These are phyloP conservation scores for Peribolospora baueri DNA, from an alignment of 768 basidiomycete species.

Conservation along the genomic window DNA sequence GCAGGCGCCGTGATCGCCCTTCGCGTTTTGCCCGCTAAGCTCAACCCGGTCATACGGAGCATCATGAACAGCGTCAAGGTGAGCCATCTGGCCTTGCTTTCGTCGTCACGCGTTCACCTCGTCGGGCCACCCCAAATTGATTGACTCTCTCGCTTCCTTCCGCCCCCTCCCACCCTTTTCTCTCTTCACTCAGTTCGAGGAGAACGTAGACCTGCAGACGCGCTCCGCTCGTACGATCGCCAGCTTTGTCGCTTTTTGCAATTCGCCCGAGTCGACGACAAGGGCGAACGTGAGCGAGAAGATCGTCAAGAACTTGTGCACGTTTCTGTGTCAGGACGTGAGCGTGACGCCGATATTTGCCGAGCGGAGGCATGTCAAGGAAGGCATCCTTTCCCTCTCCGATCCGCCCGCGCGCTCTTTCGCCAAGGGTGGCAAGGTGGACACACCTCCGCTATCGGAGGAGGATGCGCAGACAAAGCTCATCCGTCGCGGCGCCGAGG, in stretches of 20 bases:
- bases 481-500: slow-evolving; percentile 58
- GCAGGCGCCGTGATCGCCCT: slow-evolving; percentile 79
- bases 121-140: no score
- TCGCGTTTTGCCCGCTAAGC: slow-evolving; percentile 62
- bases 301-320: slow-evolving; percentile 89
- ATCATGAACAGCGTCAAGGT: slow-evolving; percentile 97
- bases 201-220: slow-evolving; percentile 61
- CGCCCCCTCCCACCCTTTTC: background rate
- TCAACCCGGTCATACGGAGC: slow-evolving; percentile 85
- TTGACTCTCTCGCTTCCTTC: background rate
- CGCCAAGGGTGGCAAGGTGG: slow-evolving; percentile 17
- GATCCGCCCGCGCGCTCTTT: slow-evolving; percentile 5
- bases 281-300: slow-evolving; percentile 75
- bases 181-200: slow-evolving; percentile 37
- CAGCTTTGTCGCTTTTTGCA: slow-evolving; percentile 65
- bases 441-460: slow-evolving; percentile 18
- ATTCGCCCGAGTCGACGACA: slow-evolving; percentile 28
- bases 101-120: background rate
- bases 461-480: slow-evolving; percentile 42
- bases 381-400: slow-evolving; percentile 54
- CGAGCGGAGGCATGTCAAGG: slow-evolving; percentile 19
- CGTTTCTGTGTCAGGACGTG: slow-evolving; percentile 79
- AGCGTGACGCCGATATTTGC: slow-evolving; percentile 76
- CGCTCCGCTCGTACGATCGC: slow-evolving; percentile 72
- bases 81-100: slow-evolving; percentile 9